Base-by-base conservation (phyloP, 192 early-diverging fungal species). In the Coemansia sp. region DNA sequence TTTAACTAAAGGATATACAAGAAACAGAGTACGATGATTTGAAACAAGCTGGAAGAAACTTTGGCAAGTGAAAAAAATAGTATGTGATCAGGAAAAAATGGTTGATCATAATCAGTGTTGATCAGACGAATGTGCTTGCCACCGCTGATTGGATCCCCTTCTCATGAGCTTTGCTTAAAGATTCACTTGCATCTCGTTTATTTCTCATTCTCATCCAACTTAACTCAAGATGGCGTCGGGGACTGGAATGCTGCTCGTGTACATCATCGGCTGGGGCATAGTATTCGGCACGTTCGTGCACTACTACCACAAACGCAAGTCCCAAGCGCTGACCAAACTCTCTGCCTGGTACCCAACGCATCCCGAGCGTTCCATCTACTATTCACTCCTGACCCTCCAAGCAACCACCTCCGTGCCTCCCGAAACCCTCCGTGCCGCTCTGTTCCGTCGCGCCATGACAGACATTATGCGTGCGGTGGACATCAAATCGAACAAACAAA, bases 401-500 rank as follows among this genome's bases (percentile, higher is more conserved):
- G 84, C 85, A 26, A 43, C 62, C 10, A 13, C 47, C 0, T 79
- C 86, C 12, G 79, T 86, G n/a, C 64, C 74, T 0, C 82, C 84
- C 24, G 69, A 84, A 26, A 84, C 85, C n/a, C 73, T 94, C 32
- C 84, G 79, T 61, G 73, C 87, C 8, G 91, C 93, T 1, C 79
- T 97, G 27, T 75, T 97, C 53, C 84, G 86, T 38, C 89, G 95
- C 49, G 94, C 94, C 0, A 85, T 91, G 73, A 87, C 87, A 20
- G 89, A 88, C 45, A 89, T 95, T 9, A 73, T 85, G 52, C 85
- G 93, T 12, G 80, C 90, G 8, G 60, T 88, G 4, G 85, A 93
- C 57, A 74, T 97, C 18, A 83, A 90, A 23, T 85, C 88, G 32
- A 93, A 95, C 73, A 94, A 95, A 69, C 85, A 82, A 38, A 84